phyloP scores from a whole-genome alignment of 2,329 filamentous ascomycete genomes.

The Pezicula neosporulosa region DNA sequence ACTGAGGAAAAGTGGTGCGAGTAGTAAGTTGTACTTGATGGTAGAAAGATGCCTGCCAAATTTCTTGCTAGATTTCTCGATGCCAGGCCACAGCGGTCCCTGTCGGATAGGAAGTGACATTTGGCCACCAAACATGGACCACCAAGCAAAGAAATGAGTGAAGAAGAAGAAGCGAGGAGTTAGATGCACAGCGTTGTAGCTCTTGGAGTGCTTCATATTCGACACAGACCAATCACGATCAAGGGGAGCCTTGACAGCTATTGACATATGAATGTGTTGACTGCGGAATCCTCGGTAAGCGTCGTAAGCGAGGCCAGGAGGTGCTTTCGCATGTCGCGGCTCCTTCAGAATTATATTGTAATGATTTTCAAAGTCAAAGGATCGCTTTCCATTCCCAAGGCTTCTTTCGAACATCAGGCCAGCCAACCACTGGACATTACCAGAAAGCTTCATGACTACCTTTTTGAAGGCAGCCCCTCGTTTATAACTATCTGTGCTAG shows the following conservation, averaged over 20 bases:
- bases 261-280: slow-evolving; percentile 92
- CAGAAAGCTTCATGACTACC: slow-evolving; percentile 97
- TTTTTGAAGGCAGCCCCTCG: slow-evolving; percentile 91
- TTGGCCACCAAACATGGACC: slow-evolving; percentile 91
- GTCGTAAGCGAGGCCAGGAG: slow-evolving; percentile 66
- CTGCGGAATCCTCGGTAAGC: slow-evolving; percentile 97
- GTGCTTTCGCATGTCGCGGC: slow-evolving; percentile 65
- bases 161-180: slow-evolving; percentile 98
- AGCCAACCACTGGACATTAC: slow-evolving; percentile 88
- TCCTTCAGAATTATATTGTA: slow-evolving; percentile 87
- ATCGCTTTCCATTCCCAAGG: slow-evolving; percentile 65
- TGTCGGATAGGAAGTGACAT: slow-evolving; percentile 95
- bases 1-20: slow-evolving; percentile 90
- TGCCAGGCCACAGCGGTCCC: slow-evolving; percentile 83
- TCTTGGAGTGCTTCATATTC: slow-evolving; percentile 72
- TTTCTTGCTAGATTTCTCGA: slow-evolving; percentile 97
- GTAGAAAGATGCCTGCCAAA: slow-evolving; percentile 97
- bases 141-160: slow-evolving; percentile 97
- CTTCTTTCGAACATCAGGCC: slow-evolving; percentile 91
- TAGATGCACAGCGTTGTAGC: slow-evolving; percentile 95
- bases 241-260: slow-evolving; percentile 83
- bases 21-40: slow-evolving; percentile 92
- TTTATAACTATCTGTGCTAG: slow-evolving; percentile 55
- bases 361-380: slow-evolving; percentile 87
- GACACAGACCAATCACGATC: slow-evolving; percentile 82